phyloP scores from a whole-genome alignment of 768 basidiomycete species.

The Lactifluus echinatus region DNA sequence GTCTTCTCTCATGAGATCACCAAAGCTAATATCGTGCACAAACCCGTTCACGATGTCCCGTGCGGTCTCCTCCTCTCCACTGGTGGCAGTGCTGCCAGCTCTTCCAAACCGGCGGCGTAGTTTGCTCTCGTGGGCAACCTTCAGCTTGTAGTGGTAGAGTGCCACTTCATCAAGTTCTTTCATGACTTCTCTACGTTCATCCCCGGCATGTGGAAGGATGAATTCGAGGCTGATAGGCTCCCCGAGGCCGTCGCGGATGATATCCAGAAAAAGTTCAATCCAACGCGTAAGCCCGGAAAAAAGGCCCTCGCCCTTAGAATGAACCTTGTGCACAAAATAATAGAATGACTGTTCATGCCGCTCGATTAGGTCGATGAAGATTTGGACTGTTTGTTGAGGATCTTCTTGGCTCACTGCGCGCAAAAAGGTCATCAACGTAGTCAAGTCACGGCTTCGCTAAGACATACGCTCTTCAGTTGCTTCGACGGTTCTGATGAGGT shows the following conservation, averaged over 20 bases:
- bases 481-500: conserved; percentile 92
- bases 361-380: conserved; percentile 86
- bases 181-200: conserved; percentile 69
- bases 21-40: conserved; percentile 73
- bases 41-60: conserved; percentile 73
- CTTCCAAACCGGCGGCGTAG: conserved; percentile 77
- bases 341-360: conserved; percentile 96
- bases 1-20: conserved; percentile 69
- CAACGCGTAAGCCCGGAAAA: conserved; percentile 94
- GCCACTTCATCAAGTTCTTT: conserved; percentile 85
- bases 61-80: conserved; percentile 78
- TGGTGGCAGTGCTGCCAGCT: conserved; percentile 39
- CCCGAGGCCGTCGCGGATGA: conserved; percentile 84
- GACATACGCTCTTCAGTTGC: conserved; percentile 77
- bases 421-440: neutral
- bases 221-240: conserved; percentile 72
- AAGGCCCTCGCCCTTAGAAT: conserved; percentile 89
- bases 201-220: conserved; percentile 73
- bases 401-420: conserved; percentile 72
- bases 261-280: conserved; percentile 91
- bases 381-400: conserved; percentile 78
- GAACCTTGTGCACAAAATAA: conserved; percentile 95
- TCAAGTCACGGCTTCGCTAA: neutral
- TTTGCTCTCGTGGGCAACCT: conserved; percentile 88
- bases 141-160: conserved; percentile 89